Evolutionary conservation across 306 rosid genomes (phyloP).

Genomic region (Cyamopsis tetragonoloba): DNA sequence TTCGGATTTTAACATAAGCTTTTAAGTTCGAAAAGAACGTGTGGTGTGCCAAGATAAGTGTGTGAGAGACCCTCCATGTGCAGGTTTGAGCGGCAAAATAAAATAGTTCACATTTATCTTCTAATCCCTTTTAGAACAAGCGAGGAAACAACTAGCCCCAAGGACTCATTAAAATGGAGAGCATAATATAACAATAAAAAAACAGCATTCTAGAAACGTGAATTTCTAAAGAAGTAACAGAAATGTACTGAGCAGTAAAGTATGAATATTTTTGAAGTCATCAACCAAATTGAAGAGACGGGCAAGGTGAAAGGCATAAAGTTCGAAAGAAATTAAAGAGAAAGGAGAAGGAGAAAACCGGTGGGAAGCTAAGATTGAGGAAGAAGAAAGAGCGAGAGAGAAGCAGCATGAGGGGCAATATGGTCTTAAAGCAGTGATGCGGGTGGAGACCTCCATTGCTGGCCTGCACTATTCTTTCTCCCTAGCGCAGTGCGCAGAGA

Average conservation of each 20-base stretch:
- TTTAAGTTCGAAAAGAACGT: too few species aligned
- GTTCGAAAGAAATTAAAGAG: not conserved
- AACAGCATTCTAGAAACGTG: not conserved
- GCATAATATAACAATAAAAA: not conserved
- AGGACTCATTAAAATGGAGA: not conserved
- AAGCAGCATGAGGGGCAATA: slow-evolving; percentile 55
- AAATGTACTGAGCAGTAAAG: slow-evolving; percentile 12
- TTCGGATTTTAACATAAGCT: too few species aligned
- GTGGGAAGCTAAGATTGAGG: slow-evolving; percentile 39
- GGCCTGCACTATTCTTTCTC: too few species aligned
- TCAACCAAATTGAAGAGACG: slow-evolving; percentile 1
- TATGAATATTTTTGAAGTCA: slow-evolving; percentile 2
- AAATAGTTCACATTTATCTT: not conserved
- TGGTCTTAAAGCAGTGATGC: slow-evolving; percentile 47
- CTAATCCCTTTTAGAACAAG: not conserved
- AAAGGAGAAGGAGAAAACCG: slow-evolving; percentile 36
- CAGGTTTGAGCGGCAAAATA: not conserved
- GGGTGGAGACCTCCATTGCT: slow-evolving; percentile 50
- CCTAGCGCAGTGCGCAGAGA: too few species aligned
- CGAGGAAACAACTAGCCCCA: not conserved
- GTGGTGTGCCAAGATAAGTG: too few species aligned
- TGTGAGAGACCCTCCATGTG: too few species aligned
- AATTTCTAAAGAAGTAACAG: not conserved
- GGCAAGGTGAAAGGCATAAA: not conserved
- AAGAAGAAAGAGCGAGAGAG: slow-evolving; percentile 29